These are phyloP conservation scores for Tylopilus sp. DNA, from an alignment of 768 basidiomycete species.

Conservation along the genomic window DNA sequence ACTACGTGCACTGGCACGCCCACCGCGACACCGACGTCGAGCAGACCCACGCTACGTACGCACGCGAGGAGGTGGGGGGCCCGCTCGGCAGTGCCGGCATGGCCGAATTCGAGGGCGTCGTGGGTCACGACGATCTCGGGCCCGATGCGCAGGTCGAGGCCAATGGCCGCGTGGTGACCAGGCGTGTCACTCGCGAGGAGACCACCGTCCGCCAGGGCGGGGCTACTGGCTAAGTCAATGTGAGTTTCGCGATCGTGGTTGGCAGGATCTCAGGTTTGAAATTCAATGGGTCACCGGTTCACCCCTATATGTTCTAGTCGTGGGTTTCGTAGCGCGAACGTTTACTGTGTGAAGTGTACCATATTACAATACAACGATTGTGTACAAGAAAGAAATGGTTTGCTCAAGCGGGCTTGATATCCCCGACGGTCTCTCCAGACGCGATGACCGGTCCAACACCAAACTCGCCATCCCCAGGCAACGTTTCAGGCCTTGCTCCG, in stretches of 20 bases:
- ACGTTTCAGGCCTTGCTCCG: conserved; percentile 17
- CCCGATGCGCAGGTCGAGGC: conserved; percentile 24
- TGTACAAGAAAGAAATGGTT: background rate
- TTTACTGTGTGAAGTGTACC: background rate
- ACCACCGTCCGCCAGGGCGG: conserved; percentile 4
- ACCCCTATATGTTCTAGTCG: background rate
- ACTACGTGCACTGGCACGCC: conserved; percentile 5
- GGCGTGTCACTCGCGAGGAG: conserved; percentile 14
- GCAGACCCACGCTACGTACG: conserved; percentile 26
- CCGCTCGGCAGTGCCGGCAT: conserved; percentile 28
- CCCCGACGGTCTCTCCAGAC: conserved; percentile 28
- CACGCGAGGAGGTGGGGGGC: conserved; percentile 26
- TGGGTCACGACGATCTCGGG: conserved; percentile 29
- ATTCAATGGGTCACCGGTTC: background rate
- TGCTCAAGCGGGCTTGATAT: background rate
- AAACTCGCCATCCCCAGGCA: conserved; percentile 29
- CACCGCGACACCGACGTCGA: conserved; percentile 16
- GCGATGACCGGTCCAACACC: conserved; percentile 26
- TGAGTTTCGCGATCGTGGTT: conserved; percentile 4
- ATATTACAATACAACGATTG: background rate
- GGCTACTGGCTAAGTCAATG: conserved; percentile 16
- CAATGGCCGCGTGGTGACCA: conserved; percentile 21
- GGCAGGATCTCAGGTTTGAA: background rate
- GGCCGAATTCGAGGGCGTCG: conserved; percentile 30
- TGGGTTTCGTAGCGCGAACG: background rate